Conservation (phyloP, 2,329 filamentous ascomycete species). For the Chaetomium globosum region DNA sequence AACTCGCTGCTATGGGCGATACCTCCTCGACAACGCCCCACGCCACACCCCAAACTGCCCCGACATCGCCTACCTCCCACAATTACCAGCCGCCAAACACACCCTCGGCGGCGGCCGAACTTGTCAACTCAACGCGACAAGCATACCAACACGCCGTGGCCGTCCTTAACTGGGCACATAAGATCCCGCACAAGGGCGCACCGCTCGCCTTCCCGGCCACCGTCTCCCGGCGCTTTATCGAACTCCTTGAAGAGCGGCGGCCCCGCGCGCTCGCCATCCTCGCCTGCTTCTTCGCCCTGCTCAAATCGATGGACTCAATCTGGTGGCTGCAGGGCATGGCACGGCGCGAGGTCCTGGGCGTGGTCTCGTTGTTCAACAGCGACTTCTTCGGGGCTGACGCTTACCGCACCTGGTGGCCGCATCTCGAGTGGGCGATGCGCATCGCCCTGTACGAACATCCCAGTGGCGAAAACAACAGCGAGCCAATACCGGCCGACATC, state of each 20-base stretch:
- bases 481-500: constrained; percentile 57
- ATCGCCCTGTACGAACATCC: constrained; percentile 60
- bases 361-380: constrained; percentile 61
- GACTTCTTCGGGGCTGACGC: constrained; percentile 50
- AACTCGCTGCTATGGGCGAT: constrained; percentile 46
- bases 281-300: constrained; percentile 67
- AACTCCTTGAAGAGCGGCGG: constrained; percentile 59
- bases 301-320: constrained; percentile 62
- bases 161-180: constrained; percentile 67
- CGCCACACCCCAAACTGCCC: constrained; percentile 4
- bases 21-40: constrained; percentile 17
- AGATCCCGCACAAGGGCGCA: constrained; percentile 60
- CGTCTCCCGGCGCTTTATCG: constrained; percentile 63
- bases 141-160: constrained; percentile 67
- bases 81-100: constrained; percentile 39
- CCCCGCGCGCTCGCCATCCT: constrained; percentile 66
- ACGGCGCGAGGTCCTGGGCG: constrained; percentile 65
- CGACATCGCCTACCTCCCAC: constrained; percentile 3
- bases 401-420: constrained; percentile 58
- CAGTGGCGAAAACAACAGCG: constrained; percentile 12
- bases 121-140: constrained; percentile 49
- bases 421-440: constrained; percentile 62
- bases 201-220: constrained; percentile 66
- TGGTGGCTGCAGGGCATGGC: constrained; percentile 74
- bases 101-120: constrained; percentile 28